A percentile compares a stretch with the other conserved stretches of the same genome.
Evolutionary conservation across 768 basidiomycete genomes (phyloP).

Genomic region (Chalciporus chontae): DNA sequence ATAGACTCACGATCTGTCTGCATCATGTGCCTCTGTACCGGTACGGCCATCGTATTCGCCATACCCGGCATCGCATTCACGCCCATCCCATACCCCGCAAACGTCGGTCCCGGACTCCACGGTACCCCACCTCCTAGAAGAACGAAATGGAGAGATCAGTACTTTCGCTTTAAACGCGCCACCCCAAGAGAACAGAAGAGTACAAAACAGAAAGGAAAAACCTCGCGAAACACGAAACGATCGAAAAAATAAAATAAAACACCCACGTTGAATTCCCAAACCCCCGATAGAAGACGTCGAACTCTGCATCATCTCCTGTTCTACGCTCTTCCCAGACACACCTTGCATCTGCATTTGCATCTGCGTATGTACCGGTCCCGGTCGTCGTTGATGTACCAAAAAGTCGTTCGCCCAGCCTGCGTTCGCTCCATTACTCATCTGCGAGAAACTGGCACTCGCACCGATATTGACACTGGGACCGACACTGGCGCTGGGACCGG

Average conservation of each 20-base stretch:
- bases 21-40: conserved; percentile 23
- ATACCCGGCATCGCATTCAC: conserved; percentile 36
- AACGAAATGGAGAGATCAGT: neutral
- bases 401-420: conserved; percentile 67
- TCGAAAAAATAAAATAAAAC: neutral
- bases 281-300: conserved; percentile 3
- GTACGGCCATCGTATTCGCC: conserved; percentile 11
- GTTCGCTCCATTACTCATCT: conserved; percentile 10
- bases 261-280: conserved; percentile 19
- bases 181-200: too few relatives aligned
- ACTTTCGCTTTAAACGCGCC: too few relatives aligned
- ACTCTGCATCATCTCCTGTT: conserved; percentile 9
- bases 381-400: conserved; percentile 34
- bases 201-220: too few relatives aligned
- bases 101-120: conserved; percentile 38
- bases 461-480: neutral
- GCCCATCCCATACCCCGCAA: conserved; percentile 34
- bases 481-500: neutral
- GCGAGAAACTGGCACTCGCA: neutral
- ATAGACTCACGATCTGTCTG: conserved; percentile 43
- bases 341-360: neutral
- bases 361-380: conserved; percentile 5
- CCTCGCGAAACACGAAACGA: neutral
- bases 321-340: neutral
- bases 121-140: conserved; percentile 34